Evolutionary conservation across 1,284 basidiomycete species (phyloP).

Genomic region (Veloporphyrellus conicus): DNA sequence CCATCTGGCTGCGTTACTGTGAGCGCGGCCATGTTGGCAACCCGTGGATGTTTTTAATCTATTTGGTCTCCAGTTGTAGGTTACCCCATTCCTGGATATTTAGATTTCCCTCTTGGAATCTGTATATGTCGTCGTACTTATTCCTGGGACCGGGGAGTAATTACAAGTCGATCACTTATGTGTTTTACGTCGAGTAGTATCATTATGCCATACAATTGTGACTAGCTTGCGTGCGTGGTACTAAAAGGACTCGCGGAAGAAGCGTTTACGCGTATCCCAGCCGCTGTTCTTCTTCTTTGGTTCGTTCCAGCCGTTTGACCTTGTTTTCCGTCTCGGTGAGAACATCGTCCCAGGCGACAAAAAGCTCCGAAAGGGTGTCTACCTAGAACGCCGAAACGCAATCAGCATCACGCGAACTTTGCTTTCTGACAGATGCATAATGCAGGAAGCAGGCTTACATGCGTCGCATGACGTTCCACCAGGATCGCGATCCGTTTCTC

Average conservation of each 20-base stretch:
- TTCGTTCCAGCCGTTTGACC: conserved; percentile 51
- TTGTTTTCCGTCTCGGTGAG: conserved; percentile 60
- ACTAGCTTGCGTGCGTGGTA: not conserved
- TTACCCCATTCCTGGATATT: conserved; percentile 18
- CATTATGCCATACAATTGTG: conserved; percentile 6
- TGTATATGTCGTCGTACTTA: conserved; percentile 12
- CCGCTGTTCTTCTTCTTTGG: conserved; percentile 51
- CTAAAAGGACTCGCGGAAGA: not conserved
- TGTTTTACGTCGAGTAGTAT: conserved; percentile 21
- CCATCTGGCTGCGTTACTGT: conserved; percentile 13
- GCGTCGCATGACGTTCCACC: conserved; percentile 63
- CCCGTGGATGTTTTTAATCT: conserved; percentile 12
- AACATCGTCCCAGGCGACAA: conserved; percentile 75
- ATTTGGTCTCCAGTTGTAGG: conserved; percentile 18
- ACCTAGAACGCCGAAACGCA: conserved; percentile 42
- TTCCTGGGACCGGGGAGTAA: conserved; percentile 12
- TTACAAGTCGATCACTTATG: conserved; percentile 17
- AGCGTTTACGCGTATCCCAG: conserved; percentile 45
- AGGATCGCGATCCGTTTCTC: conserved; percentile 61
- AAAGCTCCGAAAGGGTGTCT: conserved; percentile 72
- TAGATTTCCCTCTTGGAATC: conserved; percentile 11
- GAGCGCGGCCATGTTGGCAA: conserved; percentile 4
- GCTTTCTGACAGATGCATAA: too few species aligned
- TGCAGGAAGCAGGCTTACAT: conserved; percentile 46
- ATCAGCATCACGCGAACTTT: not conserved